Conservation (phyloP, 2,329 filamentous ascomycete genomes). For the Aphanoascus verrucosus region DNA sequence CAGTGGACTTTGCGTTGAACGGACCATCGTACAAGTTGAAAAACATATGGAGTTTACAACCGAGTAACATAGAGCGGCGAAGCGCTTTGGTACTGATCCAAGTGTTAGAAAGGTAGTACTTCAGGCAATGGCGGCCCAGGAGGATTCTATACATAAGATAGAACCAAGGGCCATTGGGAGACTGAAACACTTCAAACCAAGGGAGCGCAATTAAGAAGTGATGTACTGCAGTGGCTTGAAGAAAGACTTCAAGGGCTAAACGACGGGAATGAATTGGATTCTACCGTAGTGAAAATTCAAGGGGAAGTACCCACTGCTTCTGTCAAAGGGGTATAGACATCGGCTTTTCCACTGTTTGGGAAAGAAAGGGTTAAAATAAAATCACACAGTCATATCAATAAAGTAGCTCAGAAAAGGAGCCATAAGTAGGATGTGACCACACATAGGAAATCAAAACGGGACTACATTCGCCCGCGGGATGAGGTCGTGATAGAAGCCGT, state of each 20-base stretch:
- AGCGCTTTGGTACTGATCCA: background rate
- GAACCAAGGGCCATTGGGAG: background rate
- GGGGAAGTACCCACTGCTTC: no score
- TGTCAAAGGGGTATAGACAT: background rate
- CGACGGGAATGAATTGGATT: no score
- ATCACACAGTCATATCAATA: background rate
- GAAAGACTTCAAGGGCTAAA: no score
- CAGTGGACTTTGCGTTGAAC: no score
- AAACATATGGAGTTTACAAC: no score
- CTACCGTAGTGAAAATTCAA: no score
- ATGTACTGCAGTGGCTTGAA: no score
- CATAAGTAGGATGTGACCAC: background rate
- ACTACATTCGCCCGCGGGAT: background rate
- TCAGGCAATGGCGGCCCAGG: background rate
- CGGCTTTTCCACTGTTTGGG: background rate
- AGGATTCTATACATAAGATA: slow-evolving; percentile 2
- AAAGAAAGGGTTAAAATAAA: background rate
- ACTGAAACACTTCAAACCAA: no score
- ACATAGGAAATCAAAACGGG: background rate
- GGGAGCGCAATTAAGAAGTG: no score
- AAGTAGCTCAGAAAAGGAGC: background rate
- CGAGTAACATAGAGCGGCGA: background rate
- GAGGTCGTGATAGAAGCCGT: background rate
- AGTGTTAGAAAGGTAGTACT: background rate
- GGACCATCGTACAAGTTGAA: no score